These are phyloP conservation scores for Brassica hybrid DNA, from an alignment of 441 rosid genomes.

Conservation along the genomic window DNA sequence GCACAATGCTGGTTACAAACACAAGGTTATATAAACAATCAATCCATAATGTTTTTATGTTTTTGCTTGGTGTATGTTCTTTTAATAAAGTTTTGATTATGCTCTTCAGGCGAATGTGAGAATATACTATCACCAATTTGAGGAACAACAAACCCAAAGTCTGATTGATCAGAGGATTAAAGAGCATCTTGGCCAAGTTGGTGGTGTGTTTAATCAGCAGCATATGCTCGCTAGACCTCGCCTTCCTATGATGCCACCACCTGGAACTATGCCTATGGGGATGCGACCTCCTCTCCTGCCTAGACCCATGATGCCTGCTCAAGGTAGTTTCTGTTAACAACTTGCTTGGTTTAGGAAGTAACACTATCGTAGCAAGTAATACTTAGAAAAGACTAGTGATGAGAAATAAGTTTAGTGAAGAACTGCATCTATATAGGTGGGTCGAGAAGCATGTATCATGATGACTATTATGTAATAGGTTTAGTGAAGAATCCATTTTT, in stretches of 20 bases:
- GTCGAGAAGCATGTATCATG: too few species aligned
- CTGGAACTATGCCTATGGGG: slow-evolving; percentile 60
- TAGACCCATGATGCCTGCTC: slow-evolving; percentile 59
- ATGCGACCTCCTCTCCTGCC: slow-evolving; percentile 86
- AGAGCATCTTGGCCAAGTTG: slow-evolving; percentile 95
- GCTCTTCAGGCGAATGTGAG: slow-evolving; percentile 84
- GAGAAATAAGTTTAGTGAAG: too few species aligned
- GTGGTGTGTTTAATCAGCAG: slow-evolving; percentile 77
- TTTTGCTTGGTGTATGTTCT: neutral
- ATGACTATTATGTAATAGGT: too few species aligned
- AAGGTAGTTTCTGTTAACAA: too few species aligned
- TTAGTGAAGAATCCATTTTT: too few species aligned
- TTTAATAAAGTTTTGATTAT: slow-evolving; percentile 1
- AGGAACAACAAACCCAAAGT: slow-evolving; percentile 97
- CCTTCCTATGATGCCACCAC: slow-evolving; percentile 74
- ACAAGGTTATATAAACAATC: slow-evolving; percentile 58
- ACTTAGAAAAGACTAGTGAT: too few species aligned
- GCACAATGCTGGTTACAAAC: slow-evolving; percentile 98
- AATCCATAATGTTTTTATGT: neutral
- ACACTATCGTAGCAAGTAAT: too few species aligned
- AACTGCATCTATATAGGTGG: too few species aligned
- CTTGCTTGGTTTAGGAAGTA: too few species aligned
- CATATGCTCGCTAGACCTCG: slow-evolving; percentile 83
- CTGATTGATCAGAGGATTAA: slow-evolving; percentile 93
- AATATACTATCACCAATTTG: slow-evolving; percentile 89